Evolutionary conservation across 306 rosid genomes (phyloP).

Genomic region (Glycine soja): DNA sequence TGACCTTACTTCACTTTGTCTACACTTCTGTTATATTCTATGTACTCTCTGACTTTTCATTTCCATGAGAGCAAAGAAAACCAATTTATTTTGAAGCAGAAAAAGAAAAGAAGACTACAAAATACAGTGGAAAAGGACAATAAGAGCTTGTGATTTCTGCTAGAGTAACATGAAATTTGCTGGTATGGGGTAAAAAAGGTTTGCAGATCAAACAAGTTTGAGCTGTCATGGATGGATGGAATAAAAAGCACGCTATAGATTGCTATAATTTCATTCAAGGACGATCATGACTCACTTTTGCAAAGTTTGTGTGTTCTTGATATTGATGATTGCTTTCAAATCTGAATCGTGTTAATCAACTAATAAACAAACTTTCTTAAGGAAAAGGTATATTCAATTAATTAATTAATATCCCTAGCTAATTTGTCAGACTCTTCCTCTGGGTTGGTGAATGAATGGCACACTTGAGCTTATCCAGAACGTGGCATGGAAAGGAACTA

Average conservation of each 20-base stretch:
- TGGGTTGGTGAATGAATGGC: conserved; percentile 46
- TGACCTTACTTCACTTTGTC: conserved; percentile 45
- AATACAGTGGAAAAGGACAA: conserved; percentile 33
- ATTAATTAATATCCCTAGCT: background rate
- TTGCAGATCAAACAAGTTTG: conserved; percentile 44
- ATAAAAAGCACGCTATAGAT: conserved; percentile 14
- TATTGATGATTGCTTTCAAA: conserved; percentile 43
- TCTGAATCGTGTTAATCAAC: conserved; percentile 22
- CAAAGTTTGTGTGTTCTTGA: conserved; percentile 36
- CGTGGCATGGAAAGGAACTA: conserved; percentile 7
- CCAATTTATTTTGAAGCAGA: background rate
- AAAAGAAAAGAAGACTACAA: background rate
- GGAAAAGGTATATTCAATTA: background rate
- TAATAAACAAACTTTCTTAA: conserved; percentile 15
- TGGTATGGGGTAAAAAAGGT: conserved; percentile 31
- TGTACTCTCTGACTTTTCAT: conserved; percentile 42
- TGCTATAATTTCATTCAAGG: conserved; percentile 43
- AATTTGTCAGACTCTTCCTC: conserved; percentile 40
- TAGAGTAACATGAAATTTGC: conserved; percentile 38
- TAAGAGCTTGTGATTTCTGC: conserved; percentile 31
- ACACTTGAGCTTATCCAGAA: conserved; percentile 47
- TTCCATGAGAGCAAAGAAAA: conserved; percentile 28
- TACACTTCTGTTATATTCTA: conserved; percentile 18
- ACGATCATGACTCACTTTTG: conserved; percentile 40
- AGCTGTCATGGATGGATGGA: conserved; percentile 41